Evolutionary conservation across 2,329 filamentous ascomycete genomes (phyloP), one percentile per base, ranked within the genome.

Genomic region (Cordyceps cicadae): DNA sequence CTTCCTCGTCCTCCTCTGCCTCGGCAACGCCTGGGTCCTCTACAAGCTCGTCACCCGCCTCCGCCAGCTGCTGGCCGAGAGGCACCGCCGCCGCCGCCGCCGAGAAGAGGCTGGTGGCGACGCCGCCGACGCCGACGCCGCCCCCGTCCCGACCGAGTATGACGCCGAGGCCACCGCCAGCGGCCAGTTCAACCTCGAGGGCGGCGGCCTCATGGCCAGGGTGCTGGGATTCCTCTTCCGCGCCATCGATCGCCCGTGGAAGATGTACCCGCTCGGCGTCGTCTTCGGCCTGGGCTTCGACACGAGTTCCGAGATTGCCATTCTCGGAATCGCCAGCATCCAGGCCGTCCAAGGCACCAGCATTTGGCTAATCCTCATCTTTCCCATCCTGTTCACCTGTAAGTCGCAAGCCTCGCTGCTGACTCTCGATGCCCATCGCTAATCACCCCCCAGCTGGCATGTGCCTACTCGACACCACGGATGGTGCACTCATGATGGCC

Each of bases 261-360:
- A 97, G 73, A 96, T 96, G 92, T 94, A 95, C 66, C 92, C 91
- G 0, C 77, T 96, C 0, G 93, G 93, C 0, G 81, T 97, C 0
- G 77, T 97, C 5, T 97, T 93, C 68, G 94, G 93, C 0, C 79
- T 97, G 0, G 94, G 93, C 0, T 97, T 99, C 71, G 94, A 97
- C 71, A 97, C 94, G 0, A 95, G 89, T 46, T 96, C 90, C 8
- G 93, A 99, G 72, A 90, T 97, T 68, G 93, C 94, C 0, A 81
- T 99, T 8, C 75, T 99, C 0, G 94, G 93, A 0, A 96, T 97
- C 64, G 89, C 90, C 0, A 92, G 89, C 34, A 86, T 99, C 1
- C 89, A 97, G 68, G 92, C 89, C 0, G 86, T 91, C 0, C 81
- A 88, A 63, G 93, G 93, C 1, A 97, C 92, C 0, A 90, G 87